Base-by-base conservation (phyloP, 1,284 basidiomycete genomes). In the Mycosarcoma mackinlayi region DNA sequence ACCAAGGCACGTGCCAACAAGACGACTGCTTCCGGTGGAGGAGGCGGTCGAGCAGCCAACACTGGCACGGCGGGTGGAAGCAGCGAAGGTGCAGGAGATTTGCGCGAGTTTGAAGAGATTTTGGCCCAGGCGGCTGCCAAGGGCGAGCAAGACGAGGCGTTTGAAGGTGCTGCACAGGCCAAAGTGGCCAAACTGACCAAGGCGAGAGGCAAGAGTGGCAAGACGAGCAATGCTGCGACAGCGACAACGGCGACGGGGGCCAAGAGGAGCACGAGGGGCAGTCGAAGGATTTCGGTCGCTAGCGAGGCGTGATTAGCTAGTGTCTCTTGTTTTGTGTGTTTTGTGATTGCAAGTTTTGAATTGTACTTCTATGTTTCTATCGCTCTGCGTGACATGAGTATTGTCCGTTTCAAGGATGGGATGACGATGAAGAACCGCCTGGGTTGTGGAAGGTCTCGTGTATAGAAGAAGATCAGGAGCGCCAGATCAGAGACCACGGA, bases 71-170 rank as follows among this genome's bases (percentile, higher is more conserved):
- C 51, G 7, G 52, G 14, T 14, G 67, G 47, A 1, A 30, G 41
- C 23, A 56, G 28, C 6, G 70, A 56, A 30, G 51, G 57, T 16
- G 62, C 68, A 10, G 60, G 61, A 0, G 79, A 81, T 42, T 48
- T 81, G 59, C 62, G 64, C 16, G 79, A 81, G 55, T 81, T 80
- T 46, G 79, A 80, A 45, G 79, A 92, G 90, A 92, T 94, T 33
- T 86, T 98, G 7, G 89, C 91, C 23, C 90, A 93, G 71, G 88
- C 91, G 78, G 89, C 88, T 64, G 86, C 87, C 3, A 92, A 95
- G 84, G 95, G 94, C 3, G 89, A 90, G 70, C 93, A 96, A 83
- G 93, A 96, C 65, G 89, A 93, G 70, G 93, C 89, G 24, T 87
- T 97, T 38, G 91, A 93, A 84, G 91, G 90, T 3, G 74, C 74